Base-by-base conservation (phyloP, 2,329 filamentous ascomycete species). In the Hymenotorrendiella dingleyae region DNA sequence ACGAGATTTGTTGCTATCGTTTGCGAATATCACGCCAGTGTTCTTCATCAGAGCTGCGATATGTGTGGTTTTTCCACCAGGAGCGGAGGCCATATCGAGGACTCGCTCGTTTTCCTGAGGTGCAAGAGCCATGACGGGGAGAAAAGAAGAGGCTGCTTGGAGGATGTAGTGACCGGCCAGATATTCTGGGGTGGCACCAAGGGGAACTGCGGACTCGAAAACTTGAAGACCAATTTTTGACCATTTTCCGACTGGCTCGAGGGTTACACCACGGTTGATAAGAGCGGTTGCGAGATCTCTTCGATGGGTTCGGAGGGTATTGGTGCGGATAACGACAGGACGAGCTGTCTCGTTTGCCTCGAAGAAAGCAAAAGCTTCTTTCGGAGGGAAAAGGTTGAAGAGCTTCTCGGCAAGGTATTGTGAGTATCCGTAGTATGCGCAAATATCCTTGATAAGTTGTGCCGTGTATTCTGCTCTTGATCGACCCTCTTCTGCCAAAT, bases 231-330 rank as follows among this genome's bases (percentile, higher is more conserved):
- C 93, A 50, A 98, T 89, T 70, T 98, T 98, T 55, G 86, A 93
- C 93, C 93, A 98, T 67, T 97, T 97, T 48, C 93, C 93, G 14
- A 98, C 88, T 2, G 93, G 93, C 66, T 98, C 91, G 28, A 98
- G 78, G 11, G 90, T 94, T 36, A 98, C 93, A 52, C 93, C 93
- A 51, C 91, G 86, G 69, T 95, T 95, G 73, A 96, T 96, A 47
- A 96, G 76, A 1, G 90, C 78, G 64, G 96, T 90, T 8, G 93
- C 93, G 14, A 98, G 82, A 50, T 94, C 90, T 58, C 80, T 70
- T 40, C 80, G 73, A 61, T 82, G 77, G 27, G 79, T 83, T 29
- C 88, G 84, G 46, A 98, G 78, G 7, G 91, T 98, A 67, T 98
- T 98, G 50, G 93, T 97, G 60, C 93, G 83, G 62, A 98, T 94